Conservation (phyloP, 768 basidiomycete species). For the Aureoboletus auriporus region DNA sequence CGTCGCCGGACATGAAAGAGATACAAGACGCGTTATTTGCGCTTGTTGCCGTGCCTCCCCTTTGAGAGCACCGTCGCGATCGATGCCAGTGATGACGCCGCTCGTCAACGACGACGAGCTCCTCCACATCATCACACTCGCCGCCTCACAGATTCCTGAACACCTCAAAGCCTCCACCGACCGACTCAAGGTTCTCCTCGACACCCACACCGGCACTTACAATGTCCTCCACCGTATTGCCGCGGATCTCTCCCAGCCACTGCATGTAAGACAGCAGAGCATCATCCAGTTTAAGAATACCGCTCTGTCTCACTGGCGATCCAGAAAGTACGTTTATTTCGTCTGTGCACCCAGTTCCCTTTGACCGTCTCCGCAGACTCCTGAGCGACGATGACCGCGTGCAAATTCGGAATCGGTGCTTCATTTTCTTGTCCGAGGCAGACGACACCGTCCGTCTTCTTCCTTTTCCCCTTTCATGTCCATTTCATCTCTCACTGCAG, state of each 20-base stretch:
- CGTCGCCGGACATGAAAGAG: slow-evolving; percentile 1
- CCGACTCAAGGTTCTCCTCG: slow-evolving; percentile 64
- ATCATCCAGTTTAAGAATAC: slow-evolving; percentile 90
- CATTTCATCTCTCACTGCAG: slow-evolving; percentile 26
- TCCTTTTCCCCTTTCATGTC: not conserved
- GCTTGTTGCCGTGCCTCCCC: slow-evolving; percentile 15
- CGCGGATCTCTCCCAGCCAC: slow-evolving; percentile 51
- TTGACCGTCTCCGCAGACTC: slow-evolving; percentile 41
- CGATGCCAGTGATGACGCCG: slow-evolving; percentile 20
- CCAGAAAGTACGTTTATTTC: slow-evolving; percentile 53
- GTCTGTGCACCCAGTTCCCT: not conserved
- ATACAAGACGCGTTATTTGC: slow-evolving; percentile 46
- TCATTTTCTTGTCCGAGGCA: slow-evolving; percentile 68
- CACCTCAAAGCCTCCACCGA: slow-evolving; percentile 45
- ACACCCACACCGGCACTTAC: slow-evolving; percentile 61
- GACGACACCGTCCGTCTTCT: slow-evolving; percentile 61
- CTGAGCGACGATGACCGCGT: slow-evolving; percentile 64
- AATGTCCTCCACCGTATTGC: slow-evolving; percentile 74
- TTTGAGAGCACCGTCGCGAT: not conserved
- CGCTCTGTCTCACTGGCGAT: slow-evolving; percentile 70
- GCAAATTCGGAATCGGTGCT: slow-evolving; percentile 60
- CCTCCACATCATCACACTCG: slow-evolving; percentile 58
- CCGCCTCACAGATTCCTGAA: slow-evolving; percentile 68
- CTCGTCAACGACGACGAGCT: slow-evolving; percentile 59
- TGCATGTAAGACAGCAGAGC: slow-evolving; percentile 70